Conservation (phyloP, 140 eudicot genomes). For the Senecio squalidus region DNA sequence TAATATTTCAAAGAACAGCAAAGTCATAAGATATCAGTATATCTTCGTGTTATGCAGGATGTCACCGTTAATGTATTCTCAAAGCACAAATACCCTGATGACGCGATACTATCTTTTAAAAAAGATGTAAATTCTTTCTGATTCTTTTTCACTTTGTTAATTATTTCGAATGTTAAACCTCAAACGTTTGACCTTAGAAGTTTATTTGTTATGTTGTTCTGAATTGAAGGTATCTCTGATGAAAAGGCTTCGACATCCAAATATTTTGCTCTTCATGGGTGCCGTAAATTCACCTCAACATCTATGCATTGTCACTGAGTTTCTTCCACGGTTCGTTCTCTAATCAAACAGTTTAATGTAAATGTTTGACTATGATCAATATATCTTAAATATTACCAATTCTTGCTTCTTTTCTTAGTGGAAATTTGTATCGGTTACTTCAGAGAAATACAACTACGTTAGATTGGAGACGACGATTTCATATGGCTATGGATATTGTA, state of each 20-base stretch:
- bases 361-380: too few species aligned
- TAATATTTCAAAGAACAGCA: too few species aligned
- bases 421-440: constrained; percentile 67
- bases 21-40: too few species aligned
- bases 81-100: constrained; percentile 60
- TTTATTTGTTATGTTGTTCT: background rate
- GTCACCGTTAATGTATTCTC: constrained; percentile 69
- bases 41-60: constrained; percentile 42
- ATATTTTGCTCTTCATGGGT: constrained; percentile 82
- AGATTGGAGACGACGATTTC: constrained; percentile 73
- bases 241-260: constrained; percentile 91
- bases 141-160: too few species aligned
- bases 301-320: constrained; percentile 86
- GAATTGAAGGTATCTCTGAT: constrained; percentile 31
- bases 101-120: constrained; percentile 43
- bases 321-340: constrained; percentile 69
- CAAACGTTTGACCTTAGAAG: too few species aligned
- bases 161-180: too few species aligned
- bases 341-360: too few species aligned
- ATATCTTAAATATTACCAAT: too few species aligned
- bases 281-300: constrained; percentile 75
- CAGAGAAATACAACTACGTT: constrained; percentile 43
- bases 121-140: constrained; percentile 54
- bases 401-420: constrained; percentile 32
- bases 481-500: too few species aligned